Evolutionary conservation across 2,329 filamentous ascomycete genomes (phyloP), one percentile per base, ranked within the genome.

Genomic region (Albifimbria verrucaria): DNA sequence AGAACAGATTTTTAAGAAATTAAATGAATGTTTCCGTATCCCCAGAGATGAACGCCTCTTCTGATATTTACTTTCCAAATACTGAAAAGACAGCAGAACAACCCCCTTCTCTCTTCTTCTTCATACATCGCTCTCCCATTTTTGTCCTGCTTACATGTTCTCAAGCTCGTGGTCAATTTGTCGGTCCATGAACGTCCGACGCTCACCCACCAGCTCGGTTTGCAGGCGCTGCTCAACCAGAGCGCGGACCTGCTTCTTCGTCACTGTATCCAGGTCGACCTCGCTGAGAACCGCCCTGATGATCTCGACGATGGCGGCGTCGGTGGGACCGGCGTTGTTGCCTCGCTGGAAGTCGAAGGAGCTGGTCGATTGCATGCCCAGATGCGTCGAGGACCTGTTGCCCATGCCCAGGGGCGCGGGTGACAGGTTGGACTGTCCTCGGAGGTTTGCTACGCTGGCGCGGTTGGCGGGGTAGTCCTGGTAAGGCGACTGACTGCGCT

Each of bases 231-330:
- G 92, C 75, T 99, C 94, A 12, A 96, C 92, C 44, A 97, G 80
- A 3, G 90, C 92, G 49, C 90, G 82, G 52, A 94, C 88, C 75
- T 97, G 93, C 77, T 99, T 99, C 85, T 97, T 99, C 7, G 94
- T 99, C 47, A 97, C 90, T n/a, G 83, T 93, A 69, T 99, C 94
- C 42, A 99, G 79, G 70, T 99, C 93, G 1, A 97, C 92, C 65
- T 97, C 93, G 17, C 80, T 75, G 57, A 99, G 77, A 62, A 94
- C 94, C 49, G 81, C 77, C 64, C 91, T 88, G 57, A 97, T 93
- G 2, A 90, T 89, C 56, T 95, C 89, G 18, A 90, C 80, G 59
- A 99, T 97, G 55, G 85, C 81, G 45, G 77, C 77, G 63, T 97
- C 92, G 59, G 88, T 90, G 0, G 91, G 89, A 0, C 90, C 91